phyloP scores from a whole-genome alignment of 495 filamentous ascomycete species.

The Hypoxylon subgilvum region DNA sequence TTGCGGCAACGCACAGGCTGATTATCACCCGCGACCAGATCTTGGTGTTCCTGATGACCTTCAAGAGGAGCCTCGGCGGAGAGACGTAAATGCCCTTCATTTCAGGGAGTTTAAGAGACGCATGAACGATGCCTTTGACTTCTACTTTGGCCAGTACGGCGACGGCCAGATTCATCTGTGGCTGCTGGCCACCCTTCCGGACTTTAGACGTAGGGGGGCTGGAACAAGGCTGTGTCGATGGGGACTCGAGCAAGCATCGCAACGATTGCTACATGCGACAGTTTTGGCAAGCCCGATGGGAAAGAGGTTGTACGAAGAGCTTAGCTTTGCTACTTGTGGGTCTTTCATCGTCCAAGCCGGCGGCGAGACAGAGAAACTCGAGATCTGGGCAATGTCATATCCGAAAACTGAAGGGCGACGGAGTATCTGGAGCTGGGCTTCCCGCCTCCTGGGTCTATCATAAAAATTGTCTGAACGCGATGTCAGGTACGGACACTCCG shows the following conservation, averaged over 20 bases:
- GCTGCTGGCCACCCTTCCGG: slow-evolving; percentile 44
- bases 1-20: slow-evolving; percentile 15
- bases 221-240: slow-evolving; percentile 42
- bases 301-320: slow-evolving; percentile 38
- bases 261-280: slow-evolving; percentile 32
- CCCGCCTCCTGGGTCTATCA: background rate
- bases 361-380: slow-evolving; percentile 40
- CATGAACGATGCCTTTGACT: slow-evolving; percentile 37
- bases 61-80: slow-evolving; percentile 2
- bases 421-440: background rate
- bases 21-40: slow-evolving; percentile 17
- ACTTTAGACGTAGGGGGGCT: slow-evolving; percentile 43
- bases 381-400: slow-evolving; percentile 47
- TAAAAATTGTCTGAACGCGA: background rate
- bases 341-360: slow-evolving; percentile 41
- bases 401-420: background rate
- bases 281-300: slow-evolving; percentile 52
- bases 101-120: slow-evolving; percentile 41
- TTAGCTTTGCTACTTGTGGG: slow-evolving; percentile 34
- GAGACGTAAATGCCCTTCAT: slow-evolving; percentile 43
- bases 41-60: slow-evolving; percentile 20
- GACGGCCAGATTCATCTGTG: slow-evolving; percentile 45
- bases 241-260: slow-evolving; percentile 39
- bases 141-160: slow-evolving; percentile 36
- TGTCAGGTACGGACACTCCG: background rate